A percentile compares a stretch with the other conserved stretches of the same genome.
These are phyloP conservation scores for Plantago lanceolata DNA, from an alignment of 305 asterid genomes.

Conservation along the genomic window DNA sequence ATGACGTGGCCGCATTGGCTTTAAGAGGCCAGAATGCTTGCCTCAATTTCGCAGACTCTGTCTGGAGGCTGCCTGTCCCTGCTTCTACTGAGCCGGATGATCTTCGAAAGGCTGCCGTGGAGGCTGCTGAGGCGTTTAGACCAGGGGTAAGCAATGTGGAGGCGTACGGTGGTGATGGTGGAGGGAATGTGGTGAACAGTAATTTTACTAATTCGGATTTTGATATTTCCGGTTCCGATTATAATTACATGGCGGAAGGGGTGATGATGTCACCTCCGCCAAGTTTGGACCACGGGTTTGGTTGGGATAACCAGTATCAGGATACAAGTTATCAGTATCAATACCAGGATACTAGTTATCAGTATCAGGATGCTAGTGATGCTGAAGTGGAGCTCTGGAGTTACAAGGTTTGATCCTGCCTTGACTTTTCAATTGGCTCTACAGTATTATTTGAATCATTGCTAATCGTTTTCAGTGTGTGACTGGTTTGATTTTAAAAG, in stretches of 20 bases:
- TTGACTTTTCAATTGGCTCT: too few species aligned
- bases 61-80: slow-evolving; percentile 45
- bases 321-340: too few species aligned
- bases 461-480: too few species aligned
- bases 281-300: slow-evolving; percentile 24
- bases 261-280: slow-evolving; percentile 42
- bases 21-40: slow-evolving; percentile 47
- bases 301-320: slow-evolving; percentile 35
- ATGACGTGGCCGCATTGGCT: slow-evolving; percentile 67
- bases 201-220: not conserved
- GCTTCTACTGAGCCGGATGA: slow-evolving; percentile 41
- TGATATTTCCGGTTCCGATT: not conserved
- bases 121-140: slow-evolving; percentile 41
- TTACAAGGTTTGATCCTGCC: slow-evolving; percentile 9
- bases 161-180: slow-evolving; percentile 3
- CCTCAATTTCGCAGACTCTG: slow-evolving; percentile 62
- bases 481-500: too few species aligned
- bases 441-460: too few species aligned
- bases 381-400: slow-evolving; percentile 43
- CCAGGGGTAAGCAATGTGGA: slow-evolving; percentile 5
- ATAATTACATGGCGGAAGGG: slow-evolving; percentile 24
- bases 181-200: slow-evolving; percentile 5
- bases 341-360: too few species aligned
- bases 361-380: slow-evolving; percentile 3
- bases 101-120: slow-evolving; percentile 35